Evolutionary conservation across 805 yeast species (phyloP), one percentile per base, ranked within the genome.

Genomic region (Zygoascus bituminiphila): DNA sequence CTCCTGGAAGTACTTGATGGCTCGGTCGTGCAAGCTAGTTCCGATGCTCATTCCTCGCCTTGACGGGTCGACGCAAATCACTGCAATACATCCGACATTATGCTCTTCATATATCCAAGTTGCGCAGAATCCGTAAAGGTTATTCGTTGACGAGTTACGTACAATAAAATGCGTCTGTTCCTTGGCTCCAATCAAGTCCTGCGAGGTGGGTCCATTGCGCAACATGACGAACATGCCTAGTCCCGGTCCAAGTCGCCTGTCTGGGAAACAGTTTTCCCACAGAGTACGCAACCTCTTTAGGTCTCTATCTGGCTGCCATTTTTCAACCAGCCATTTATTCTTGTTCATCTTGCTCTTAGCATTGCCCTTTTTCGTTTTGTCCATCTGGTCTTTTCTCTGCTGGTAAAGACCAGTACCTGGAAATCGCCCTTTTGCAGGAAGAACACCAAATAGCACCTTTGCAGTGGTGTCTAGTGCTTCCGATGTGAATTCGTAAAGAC

Each of bases 401-500:
- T 55, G 58, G 29, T 55, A 56, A 23, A 54, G 46, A 4, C 59
- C 76, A 12, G 51, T 78, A 1, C 82, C 82, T 0, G 84, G 83
- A 22, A 79, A 72, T 39, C 72, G 65, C 1, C 84, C 84, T 35
- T 67, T 70, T 0, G 84, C 71, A 14, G 62, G 62, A n/a, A 67
- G 54, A 42, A 70, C 72, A 2, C 84, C 84, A 73, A 79, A 75
- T 44, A 79, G 58, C 2, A 77, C 73, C 5, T 71, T 69, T 2
- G 74, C 78, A 25, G 77, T 55, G 47, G 76, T 71, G 25, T 71
- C 67, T 40, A 79, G 62, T 2, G 75, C 81, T 54, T 71, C 72
- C 17, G 67, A 62, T 1, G 84, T 78, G 58, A 77, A 79, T 61
- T 79, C 84, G 57, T 75, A 79, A 46, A 80, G 74, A 56, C 84